Evolutionary conservation across 768 basidiomycete genomes (phyloP).

Genomic region (Amanita polypyramis): DNA sequence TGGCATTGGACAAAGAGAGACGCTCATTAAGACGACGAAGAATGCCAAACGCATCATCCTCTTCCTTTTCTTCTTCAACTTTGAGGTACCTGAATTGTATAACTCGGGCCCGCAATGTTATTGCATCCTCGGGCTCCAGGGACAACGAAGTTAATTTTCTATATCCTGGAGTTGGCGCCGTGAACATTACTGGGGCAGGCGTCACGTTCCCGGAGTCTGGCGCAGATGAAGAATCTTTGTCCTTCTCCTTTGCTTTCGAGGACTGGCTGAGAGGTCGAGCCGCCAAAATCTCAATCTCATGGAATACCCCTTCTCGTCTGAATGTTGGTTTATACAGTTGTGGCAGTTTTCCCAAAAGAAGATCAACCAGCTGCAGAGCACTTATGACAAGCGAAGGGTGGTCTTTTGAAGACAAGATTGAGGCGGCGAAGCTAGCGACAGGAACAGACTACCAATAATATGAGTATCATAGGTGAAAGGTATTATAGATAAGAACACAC

Average conservation of each 20-base stretch:
- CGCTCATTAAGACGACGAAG: constrained; percentile 56
- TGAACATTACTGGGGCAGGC: constrained; percentile 20
- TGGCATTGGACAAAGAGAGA: constrained; percentile 41
- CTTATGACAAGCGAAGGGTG: constrained; percentile 79
- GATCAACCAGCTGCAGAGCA: constrained; percentile 88
- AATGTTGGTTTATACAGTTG: constrained; percentile 81
- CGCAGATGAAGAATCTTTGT: constrained; percentile 33
- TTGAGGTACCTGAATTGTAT: constrained; percentile 75
- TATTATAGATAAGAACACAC: constrained; percentile 32
- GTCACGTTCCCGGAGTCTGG: constrained; percentile 27
- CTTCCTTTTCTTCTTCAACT: constrained; percentile 42
- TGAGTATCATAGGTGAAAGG: constrained; percentile 5
- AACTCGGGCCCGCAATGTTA: constrained; percentile 85
- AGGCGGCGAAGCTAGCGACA: constrained; percentile 90
- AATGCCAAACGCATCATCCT: constrained; percentile 52
- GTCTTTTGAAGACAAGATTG: constrained; percentile 88
- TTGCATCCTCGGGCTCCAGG: constrained; percentile 80
- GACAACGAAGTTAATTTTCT: constrained; percentile 63
- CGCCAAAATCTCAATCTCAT: constrained; percentile 81
- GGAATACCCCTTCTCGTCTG: constrained; percentile 91
- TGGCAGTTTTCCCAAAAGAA: constrained; percentile 78
- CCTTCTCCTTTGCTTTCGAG: constrained; percentile 35
- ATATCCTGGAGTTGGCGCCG: constrained; percentile 46
- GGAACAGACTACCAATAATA: constrained; percentile 65
- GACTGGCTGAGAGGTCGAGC: constrained; percentile 45